A percentile compares a stretch with the other conserved stretches of the same genome.
phyloP scores from a whole-genome alignment of 306 rosid species.

The Canavalia ensiformis region DNA sequence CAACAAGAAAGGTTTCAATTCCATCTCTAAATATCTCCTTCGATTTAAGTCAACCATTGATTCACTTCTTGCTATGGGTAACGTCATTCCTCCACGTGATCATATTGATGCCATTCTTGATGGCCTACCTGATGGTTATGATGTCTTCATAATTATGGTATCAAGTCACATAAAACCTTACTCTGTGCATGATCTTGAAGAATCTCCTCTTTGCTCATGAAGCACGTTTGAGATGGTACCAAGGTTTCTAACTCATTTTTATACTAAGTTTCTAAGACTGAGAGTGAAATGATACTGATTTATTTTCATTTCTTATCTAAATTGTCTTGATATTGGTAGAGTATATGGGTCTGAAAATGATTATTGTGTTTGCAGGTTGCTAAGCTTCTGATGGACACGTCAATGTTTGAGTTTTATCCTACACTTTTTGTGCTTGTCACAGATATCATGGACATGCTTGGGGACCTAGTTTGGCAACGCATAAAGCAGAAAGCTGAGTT shows the following conservation, averaged over 20 bases:
- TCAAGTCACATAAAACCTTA: too few relatives aligned
- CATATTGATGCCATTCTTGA: too few relatives aligned
- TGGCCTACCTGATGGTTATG: too few relatives aligned
- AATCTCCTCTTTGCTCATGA: too few relatives aligned
- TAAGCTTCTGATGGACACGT: conserved; percentile 93
- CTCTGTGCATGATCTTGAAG: too few relatives aligned
- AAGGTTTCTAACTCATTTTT: conserved; percentile 1
- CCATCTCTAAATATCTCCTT: too few relatives aligned
- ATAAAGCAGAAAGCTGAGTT: conserved; percentile 87
- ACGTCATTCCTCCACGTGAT: too few relatives aligned
- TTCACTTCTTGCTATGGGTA: too few relatives aligned
- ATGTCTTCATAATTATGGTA: too few relatives aligned
- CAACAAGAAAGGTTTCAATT: too few relatives aligned
- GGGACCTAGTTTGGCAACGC: conserved; percentile 94
- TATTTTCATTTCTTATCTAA: conserved; percentile 13
- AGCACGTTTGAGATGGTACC: too few relatives aligned
- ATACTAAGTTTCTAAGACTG: conserved; percentile 15
- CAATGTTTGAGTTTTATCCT: conserved; percentile 85
- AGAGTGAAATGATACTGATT: conserved; percentile 22
- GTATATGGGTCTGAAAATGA: conserved; percentile 38
- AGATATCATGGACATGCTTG: conserved; percentile 92
- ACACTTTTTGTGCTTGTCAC: conserved; percentile 89
- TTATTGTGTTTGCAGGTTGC: conserved; percentile 78
- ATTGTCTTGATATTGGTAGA: conserved; percentile 36
- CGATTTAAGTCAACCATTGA: too few relatives aligned